Percentiles rank a stretch among this genome's conserved stretches.
phyloP scores from a whole-genome alignment of 352 stramenopile genomes.

The Globisporangium paroecandrum region DNA sequence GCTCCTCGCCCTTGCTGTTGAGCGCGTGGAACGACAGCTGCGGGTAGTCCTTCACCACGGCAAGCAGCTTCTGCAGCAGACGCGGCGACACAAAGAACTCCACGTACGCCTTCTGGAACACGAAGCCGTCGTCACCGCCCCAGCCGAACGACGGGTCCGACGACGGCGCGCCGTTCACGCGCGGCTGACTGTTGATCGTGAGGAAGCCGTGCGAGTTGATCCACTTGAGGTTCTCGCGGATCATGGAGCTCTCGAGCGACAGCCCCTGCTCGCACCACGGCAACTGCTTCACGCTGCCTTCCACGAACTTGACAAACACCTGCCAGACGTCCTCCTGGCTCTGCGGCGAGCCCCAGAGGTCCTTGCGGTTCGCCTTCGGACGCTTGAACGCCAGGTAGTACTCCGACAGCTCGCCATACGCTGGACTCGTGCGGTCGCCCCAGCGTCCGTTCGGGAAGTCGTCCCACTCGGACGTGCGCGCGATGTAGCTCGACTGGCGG shows the following conservation, averaged over 20 bases:
- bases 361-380: slow-evolving; percentile 63
- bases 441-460: slow-evolving; percentile 96
- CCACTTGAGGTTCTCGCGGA: slow-evolving; percentile 79
- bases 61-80: slow-evolving; percentile 64
- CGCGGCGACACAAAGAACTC: slow-evolving; percentile 95
- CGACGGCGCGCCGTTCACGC: slow-evolving; percentile 89
- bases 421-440: slow-evolving; percentile 92
- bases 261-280: slow-evolving; percentile 97
- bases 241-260: slow-evolving; percentile 88
- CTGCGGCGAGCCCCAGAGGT: slow-evolving; percentile 84
- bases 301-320: slow-evolving; percentile 91
- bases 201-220: slow-evolving; percentile 91
- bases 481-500: slow-evolving; percentile 95
- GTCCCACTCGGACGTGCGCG: slow-evolving; percentile 95
- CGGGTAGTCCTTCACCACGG: slow-evolving; percentile 56
- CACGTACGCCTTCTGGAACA: slow-evolving; percentile 99
- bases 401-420: slow-evolving; percentile 95
- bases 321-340: slow-evolving; percentile 90
- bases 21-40: slow-evolving; percentile 79
- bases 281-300: slow-evolving; percentile 83
- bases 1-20: slow-evolving; percentile 61
- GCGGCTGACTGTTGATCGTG: slow-evolving; percentile 95
- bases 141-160: slow-evolving; percentile 92
- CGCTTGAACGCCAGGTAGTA: slow-evolving; percentile 90
- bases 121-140: slow-evolving; percentile 91